A percentile compares a stretch with the other conserved stretches of the same genome.
These are phyloP conservation scores for Sclerotiophoma versabilis DNA, from an alignment of 2,329 filamentous ascomycete species.

Conservation along the genomic window DNA sequence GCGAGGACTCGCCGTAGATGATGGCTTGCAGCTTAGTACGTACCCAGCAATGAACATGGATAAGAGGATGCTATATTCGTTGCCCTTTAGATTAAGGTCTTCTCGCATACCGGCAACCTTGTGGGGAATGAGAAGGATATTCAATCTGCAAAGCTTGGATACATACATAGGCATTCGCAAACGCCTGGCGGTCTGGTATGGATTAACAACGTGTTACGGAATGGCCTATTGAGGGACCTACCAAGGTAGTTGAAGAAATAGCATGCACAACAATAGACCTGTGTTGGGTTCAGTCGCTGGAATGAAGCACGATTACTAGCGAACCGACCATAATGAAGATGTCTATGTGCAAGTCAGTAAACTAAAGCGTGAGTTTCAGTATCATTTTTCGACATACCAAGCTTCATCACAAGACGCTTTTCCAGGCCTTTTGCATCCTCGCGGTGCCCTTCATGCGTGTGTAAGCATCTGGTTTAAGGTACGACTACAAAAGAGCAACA, in stretches of 20 bases:
- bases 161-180: slow-evolving; percentile 8
- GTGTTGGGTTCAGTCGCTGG: not conserved
- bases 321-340: slow-evolving; percentile 1
- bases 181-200: not conserved
- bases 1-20: not conserved
- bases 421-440: not conserved
- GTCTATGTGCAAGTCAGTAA: not conserved
- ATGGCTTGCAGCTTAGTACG: not conserved
- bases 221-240: not conserved
- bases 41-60: slow-evolving; percentile 35
- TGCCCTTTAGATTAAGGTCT: slow-evolving; percentile 30
- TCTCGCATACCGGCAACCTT: slow-evolving; percentile 33
- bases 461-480: not conserved
- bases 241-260: slow-evolving; percentile 42
- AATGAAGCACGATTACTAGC: not conserved
- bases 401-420: slow-evolving; percentile 7
- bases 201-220: not conserved
- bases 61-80: slow-evolving; percentile 33
- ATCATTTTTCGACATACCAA: not conserved
- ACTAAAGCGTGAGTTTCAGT: not conserved
- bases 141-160: not conserved
- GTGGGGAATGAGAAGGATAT: not conserved
- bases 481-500: not conserved
- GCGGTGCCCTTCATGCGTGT: slow-evolving; percentile 38
- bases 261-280: slow-evolving; percentile 33